These are phyloP conservation scores for Fabrea salina DNA, from an alignment of 169 alveolate genomes.

Conservation along the genomic window DNA sequence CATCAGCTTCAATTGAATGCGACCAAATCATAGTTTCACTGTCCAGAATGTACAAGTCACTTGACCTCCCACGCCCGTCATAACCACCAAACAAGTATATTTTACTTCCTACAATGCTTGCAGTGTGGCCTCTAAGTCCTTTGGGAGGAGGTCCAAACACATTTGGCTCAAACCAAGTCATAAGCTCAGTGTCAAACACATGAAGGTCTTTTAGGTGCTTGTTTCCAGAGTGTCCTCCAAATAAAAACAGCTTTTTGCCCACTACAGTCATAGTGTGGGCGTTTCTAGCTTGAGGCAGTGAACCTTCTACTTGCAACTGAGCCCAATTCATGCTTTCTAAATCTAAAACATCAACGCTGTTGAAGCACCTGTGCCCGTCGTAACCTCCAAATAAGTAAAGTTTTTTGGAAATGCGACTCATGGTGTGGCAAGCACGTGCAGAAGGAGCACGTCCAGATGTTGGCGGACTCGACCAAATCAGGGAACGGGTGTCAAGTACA, in stretches of 20 bases:
- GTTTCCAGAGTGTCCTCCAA: constrained; percentile 69
- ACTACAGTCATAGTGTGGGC: constrained; percentile 84
- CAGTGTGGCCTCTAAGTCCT: constrained; percentile 67
- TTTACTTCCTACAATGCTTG: constrained; percentile 65
- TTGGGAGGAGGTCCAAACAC: constrained; percentile 41
- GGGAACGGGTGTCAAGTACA: constrained; percentile 57
- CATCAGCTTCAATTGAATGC: neutral
- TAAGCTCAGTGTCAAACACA: constrained; percentile 58
- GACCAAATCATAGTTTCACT: constrained; percentile 42
- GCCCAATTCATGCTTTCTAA: constrained; percentile 78
- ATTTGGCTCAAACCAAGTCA: constrained; percentile 56
- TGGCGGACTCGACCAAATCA: constrained; percentile 54
- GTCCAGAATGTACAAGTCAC: constrained; percentile 68
- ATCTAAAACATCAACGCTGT: constrained; percentile 76
- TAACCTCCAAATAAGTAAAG: constrained; percentile 70
- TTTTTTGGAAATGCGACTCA: constrained; percentile 50
- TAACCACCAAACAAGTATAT: constrained; percentile 85
- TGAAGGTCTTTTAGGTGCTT: constrained; percentile 65
- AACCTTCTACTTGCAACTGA: constrained; percentile 66
- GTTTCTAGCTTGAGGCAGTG: constrained; percentile 75
- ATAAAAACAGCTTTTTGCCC: constrained; percentile 48
- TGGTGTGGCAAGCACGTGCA: constrained; percentile 64
- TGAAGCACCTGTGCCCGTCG: constrained; percentile 81
- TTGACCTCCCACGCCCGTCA: constrained; percentile 80
- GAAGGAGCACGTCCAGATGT: constrained; percentile 39